Percentiles rank a stretch among this genome's conserved stretches.
These are phyloP conservation scores for Immersiporthe knoxdaviesiana DNA, from an alignment of 2,329 filamentous ascomycete genomes.

Conservation along the genomic window DNA sequence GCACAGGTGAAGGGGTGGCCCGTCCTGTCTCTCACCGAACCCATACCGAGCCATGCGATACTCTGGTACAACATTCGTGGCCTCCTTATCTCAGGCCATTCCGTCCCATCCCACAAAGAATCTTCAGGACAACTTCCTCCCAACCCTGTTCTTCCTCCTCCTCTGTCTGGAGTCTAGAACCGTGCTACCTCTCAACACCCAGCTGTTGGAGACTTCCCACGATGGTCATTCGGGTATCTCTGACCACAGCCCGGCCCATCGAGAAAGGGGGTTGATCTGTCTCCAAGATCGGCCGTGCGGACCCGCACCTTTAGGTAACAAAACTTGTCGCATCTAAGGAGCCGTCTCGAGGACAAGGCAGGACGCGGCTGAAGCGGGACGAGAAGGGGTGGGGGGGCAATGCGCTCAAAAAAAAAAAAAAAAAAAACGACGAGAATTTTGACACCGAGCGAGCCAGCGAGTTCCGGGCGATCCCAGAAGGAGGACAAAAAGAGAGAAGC, in stretches of 20 bases:
- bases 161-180: neutral
- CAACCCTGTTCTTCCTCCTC: too few relatives aligned
- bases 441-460: neutral
- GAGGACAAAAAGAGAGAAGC: neutral
- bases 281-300: constrained; percentile 9
- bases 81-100: neutral
- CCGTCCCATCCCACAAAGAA: neutral
- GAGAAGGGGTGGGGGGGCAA: neutral
- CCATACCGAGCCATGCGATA: neutral
- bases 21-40: neutral
- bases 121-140: neutral
- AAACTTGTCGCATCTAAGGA: neutral
- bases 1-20: neutral
- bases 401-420: too few relatives aligned
- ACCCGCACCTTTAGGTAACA: constrained; percentile 7
- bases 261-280: neutral
- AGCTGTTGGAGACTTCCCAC: neutral
- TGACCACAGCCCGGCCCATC: neutral
- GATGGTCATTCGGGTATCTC: neutral
- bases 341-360: neutral
- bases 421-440: constrained; percentile 9
- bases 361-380: neutral
- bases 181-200: neutral
- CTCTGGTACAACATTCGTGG: neutral
- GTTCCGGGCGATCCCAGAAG: neutral